phyloP scores from a whole-genome alignment of 495 filamentous ascomycete species.

The Aspergillus asperescens region DNA sequence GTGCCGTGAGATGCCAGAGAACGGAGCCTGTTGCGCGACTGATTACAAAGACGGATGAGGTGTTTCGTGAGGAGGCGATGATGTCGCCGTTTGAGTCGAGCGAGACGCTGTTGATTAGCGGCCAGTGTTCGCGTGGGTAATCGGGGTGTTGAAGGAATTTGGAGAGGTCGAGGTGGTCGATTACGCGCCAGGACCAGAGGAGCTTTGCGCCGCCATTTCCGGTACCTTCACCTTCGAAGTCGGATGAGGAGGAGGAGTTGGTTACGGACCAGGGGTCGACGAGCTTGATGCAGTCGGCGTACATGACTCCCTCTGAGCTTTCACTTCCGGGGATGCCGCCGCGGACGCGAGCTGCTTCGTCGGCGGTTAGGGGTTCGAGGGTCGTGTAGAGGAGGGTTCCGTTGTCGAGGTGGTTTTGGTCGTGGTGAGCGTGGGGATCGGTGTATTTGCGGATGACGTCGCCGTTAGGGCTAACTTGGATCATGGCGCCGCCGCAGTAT shows the following conservation, averaged over 20 bases:
- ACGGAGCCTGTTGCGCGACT: conserved; percentile 33
- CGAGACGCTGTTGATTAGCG: conserved; percentile 40
- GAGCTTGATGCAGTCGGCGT: conserved; percentile 44
- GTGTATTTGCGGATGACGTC: conserved; percentile 34
- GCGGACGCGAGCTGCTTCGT: conserved; percentile 29
- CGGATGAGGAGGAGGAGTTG: conserved; percentile 19
- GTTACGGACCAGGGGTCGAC: conserved; percentile 25
- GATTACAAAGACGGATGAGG: conserved; percentile 41
- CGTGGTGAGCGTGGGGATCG: conserved; percentile 43
- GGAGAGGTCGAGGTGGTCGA: conserved; percentile 32
- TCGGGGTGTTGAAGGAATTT: conserved; percentile 33
- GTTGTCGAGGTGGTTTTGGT: conserved; percentile 43
- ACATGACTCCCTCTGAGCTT: conserved; percentile 31
- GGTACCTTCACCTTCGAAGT: conserved; percentile 23
- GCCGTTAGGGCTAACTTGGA: conserved; percentile 33
- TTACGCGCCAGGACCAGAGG: conserved; percentile 42
- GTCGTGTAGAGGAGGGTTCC: conserved; percentile 41
- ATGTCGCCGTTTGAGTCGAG: conserved; percentile 37
- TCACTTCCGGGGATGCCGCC: conserved; percentile 41
- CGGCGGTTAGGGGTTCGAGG: conserved; percentile 32
- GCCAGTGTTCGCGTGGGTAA: conserved; percentile 44
- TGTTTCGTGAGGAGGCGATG: conserved; percentile 38
- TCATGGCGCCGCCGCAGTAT: conserved; percentile 44
- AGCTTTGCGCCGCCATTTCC: conserved; percentile 23
- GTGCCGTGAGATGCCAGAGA: conserved; percentile 38